Base-by-base conservation (phyloP, 1,139 yeast genomes). In the Yamadazyma siamensis region DNA sequence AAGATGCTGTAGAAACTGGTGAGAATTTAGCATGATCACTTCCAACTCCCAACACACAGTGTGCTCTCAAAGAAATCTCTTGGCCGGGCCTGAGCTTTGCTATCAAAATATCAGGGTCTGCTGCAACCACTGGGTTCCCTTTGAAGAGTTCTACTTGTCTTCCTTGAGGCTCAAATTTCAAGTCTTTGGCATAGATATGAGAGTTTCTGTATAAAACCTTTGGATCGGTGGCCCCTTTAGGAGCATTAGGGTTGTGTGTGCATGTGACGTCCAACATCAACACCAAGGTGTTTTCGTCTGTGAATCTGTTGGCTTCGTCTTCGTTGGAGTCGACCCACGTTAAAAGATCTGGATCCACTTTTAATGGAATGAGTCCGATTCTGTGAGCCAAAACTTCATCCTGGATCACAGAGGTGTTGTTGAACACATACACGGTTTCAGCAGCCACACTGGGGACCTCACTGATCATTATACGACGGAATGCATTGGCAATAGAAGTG, bases 11-110 rank as follows among this genome's bases (percentile, higher is more conserved):
- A 16, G 95, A 77, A 8, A 91, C 98, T 4, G 98, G 98, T 6
- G 96, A 87, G 56, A 86, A 91, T 60, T 91, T 91, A 41, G 98
- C 97, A 58, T 91, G 98, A 55, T 91, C 98, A 20, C 87, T 65
- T 32, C 98, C 98, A 41, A 86, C 65, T 34, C 98, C 98, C 42
- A 91, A 71, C 23, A 89, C 70, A 55, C 97, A 94, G 61, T 88
- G 95, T 34, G 87, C 95, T 52, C 88, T 74, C 44, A 91, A 70
- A 16, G 91, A 77, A 42, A 91, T 89, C 59, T 91, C 97, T 64
- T 91, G 98, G 32, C 96, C 96, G 3, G 98, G 98, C 52, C 98
- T 77, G 51, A 91, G 68, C 60, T 91, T 94, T 34, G 96, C 96
- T 37, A 91, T 62, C 42, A 94, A 65, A 46, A 91, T 84, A 55